Conservation (phyloP, 768 basidiomycete genomes). For the Leccinellum albellum region DNA sequence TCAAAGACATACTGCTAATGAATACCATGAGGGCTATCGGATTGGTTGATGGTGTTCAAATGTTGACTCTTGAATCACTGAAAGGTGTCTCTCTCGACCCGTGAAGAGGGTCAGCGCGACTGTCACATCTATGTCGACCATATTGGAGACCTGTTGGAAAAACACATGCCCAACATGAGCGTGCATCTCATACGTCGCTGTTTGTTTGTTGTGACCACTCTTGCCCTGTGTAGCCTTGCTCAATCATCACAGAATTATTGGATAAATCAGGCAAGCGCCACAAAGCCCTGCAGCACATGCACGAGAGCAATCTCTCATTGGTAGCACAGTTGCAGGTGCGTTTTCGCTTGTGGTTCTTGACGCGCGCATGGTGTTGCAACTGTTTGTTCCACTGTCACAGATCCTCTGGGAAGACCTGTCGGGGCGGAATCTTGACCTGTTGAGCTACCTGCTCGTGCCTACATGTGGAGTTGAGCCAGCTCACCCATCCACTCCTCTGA, state of each 20-base stretch:
- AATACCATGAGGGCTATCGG: conserved; percentile 64
- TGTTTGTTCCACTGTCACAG: conserved; percentile 35
- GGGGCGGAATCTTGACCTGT: conserved; percentile 79
- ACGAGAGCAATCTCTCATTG: too few species aligned
- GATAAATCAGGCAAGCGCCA: conserved; percentile 60
- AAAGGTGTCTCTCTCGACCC: conserved; percentile 76
- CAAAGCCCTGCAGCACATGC: too few species aligned
- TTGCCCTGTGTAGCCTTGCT: background rate
- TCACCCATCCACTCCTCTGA: background rate
- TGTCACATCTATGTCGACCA: conserved; percentile 88
- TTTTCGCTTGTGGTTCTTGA: background rate
- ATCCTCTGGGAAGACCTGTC: conserved; percentile 71
- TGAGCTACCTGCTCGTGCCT: conserved; percentile 92
- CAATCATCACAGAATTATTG: background rate
- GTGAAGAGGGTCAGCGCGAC: conserved; percentile 89
- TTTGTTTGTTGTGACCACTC: background rate
- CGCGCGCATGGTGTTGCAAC: too few species aligned
- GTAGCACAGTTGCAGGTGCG: too few species aligned
- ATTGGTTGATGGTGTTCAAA: background rate
- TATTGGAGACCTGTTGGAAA: conserved; percentile 80
- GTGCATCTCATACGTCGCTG: conserved; percentile 64
- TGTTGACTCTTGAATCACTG: background rate
- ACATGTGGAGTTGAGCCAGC: conserved; percentile 23
- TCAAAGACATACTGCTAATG: conserved; percentile 86
- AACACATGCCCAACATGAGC: conserved; percentile 70